Evolutionary conservation across 1,284 basidiomycete species (phyloP).

Genomic region (Vanrija sp.): DNA sequence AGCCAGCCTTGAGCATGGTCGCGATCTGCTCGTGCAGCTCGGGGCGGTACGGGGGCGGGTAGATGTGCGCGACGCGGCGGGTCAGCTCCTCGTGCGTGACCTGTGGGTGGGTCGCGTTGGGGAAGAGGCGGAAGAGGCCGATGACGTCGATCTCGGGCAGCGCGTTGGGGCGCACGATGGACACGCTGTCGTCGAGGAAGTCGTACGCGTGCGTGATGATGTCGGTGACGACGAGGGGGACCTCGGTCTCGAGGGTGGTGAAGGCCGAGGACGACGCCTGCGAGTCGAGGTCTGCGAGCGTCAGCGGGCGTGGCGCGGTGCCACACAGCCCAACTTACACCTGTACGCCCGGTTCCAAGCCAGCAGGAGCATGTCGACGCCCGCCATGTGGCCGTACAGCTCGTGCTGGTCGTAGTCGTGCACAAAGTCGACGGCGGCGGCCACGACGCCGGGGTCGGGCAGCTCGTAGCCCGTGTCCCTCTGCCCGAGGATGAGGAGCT

Average conservation of each 20-base stretch:
- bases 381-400: background rate
- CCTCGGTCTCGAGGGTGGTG: conserved; percentile 4
- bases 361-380: background rate
- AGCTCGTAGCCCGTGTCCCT: background rate
- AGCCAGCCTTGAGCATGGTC: background rate
- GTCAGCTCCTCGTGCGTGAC: background rate
- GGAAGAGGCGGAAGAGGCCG: conserved; percentile 1
- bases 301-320: no score
- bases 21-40: background rate
- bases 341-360: background rate
- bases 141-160: background rate
- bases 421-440: background rate
- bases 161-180: background rate
- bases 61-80: background rate
- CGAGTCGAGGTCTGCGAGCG: conserved; percentile 1
- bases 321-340: no score
- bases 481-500: background rate
- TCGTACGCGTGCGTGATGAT: background rate
- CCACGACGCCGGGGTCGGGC: background rate
- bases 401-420: background rate
- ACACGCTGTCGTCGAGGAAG: background rate
- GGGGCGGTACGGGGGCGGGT: background rate
- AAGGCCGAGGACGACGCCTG: background rate
- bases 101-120: background rate
- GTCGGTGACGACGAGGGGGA: background rate